Base-by-base conservation (phyloP, 768 basidiomycete genomes). In the Lactifluus rugatus region DNA sequence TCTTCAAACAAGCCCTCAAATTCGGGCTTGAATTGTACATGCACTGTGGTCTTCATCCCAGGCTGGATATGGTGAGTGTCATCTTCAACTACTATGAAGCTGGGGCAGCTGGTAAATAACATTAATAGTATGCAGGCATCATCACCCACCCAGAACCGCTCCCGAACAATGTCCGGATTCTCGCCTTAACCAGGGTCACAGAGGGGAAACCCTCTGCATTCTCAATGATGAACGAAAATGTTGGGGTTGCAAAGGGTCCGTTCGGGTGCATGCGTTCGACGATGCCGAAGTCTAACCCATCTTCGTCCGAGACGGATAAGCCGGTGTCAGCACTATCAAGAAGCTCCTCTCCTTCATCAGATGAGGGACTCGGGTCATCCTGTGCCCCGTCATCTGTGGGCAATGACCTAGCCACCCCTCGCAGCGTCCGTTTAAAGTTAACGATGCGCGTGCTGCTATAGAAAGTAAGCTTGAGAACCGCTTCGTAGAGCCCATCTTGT, bases 261-360 rank as follows among this genome's bases (percentile, higher is more conserved):
- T 55, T 44, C 1, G 73, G 74, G n/a, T 64, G 66, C 0, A 57
- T 56, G 3, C 69, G 65, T n/a, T 78, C 76, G 5, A 84, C 65
- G 37, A 83, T 70, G 3, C 74, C 81, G 50, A 84, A 78, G 63
- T 85, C 76, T 14, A 79, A 66, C 6, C 70, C 67, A 1, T 75
- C 76, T 23, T 64, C 63, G 8, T 32, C 41, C 9, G 46, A 52
- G 52, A 64, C 63, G 5, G 71, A 67, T 2, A 85, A 66, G 0
- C 66, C 62, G 9, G 83, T 67, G 0, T 78, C 80, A 47, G 82
- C 71, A 52, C 80, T 81, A 59, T 84, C 81, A 42, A n/a, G n/a
- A n/a, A 46, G n/a, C 7, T 56, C 54, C 23, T 47, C 59, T 26
- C 48, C 59, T 41, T 60, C 58, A 19, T 51, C 58, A 6, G 48